Percentiles rank a stretch among this genome's conserved stretches.
phyloP scores from a whole-genome alignment of 1,139 yeast genomes.

The Blastobotrys elegans region DNA sequence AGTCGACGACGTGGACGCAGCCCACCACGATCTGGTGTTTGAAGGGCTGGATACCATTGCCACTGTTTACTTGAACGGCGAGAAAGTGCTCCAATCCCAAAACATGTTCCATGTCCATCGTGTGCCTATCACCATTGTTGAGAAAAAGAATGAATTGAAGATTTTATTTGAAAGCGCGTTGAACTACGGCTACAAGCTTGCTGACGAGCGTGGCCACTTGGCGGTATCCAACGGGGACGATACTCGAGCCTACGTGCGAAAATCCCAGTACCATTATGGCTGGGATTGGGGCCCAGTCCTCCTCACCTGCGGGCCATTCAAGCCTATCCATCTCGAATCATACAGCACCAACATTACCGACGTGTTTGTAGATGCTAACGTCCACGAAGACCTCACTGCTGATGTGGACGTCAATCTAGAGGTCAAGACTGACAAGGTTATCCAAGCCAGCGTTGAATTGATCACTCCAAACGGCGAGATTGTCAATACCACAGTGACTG shows the following conservation, averaged over 20 bases:
- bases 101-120: conserved; percentile 39
- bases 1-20: background rate
- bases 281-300: conserved; percentile 58
- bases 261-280: conserved; percentile 53
- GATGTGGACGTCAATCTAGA: conserved; percentile 19
- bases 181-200: conserved; percentile 27
- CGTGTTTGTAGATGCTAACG: conserved; percentile 24
- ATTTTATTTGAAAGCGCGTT: conserved; percentile 33
- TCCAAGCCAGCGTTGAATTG: conserved; percentile 17
- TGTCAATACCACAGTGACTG: conserved; percentile 6
- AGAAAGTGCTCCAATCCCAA: conserved; percentile 32
- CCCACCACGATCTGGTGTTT: conserved; percentile 32
- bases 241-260: conserved; percentile 42
- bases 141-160: conserved; percentile 26
- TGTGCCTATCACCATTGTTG: conserved; percentile 22
- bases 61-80: conserved; percentile 37
- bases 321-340: conserved; percentile 37
- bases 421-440: conserved; percentile 9
- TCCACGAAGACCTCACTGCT: conserved; percentile 24
- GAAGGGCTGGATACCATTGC: conserved; percentile 47
- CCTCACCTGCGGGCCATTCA: conserved; percentile 46
- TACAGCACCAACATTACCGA: conserved; percentile 25
- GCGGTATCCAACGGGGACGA: conserved; percentile 40
- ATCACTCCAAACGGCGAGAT: conserved; percentile 17
- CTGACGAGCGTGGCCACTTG: conserved; percentile 25